Percentiles rank a stretch among this genome's conserved stretches.
Conservation (phyloP, 257 asterid species). For the Przewalskia tangutica region DNA sequence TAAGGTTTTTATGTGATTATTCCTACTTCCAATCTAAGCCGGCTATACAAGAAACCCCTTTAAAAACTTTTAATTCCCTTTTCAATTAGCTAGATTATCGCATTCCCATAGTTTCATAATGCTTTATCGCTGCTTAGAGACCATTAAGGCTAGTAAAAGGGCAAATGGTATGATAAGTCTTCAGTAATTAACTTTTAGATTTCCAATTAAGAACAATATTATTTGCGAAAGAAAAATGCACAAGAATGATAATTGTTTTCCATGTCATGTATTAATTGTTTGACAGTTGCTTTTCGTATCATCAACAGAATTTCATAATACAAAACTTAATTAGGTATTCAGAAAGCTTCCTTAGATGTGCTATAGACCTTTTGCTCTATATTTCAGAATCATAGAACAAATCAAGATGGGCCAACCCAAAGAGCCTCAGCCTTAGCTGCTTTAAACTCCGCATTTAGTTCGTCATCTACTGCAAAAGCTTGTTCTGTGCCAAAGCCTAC, state of each 20-base stretch:
- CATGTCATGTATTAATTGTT: neutral
- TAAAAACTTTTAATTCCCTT: neutral
- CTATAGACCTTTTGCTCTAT: neutral
- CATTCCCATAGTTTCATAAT: neutral
- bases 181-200: too few species aligned
- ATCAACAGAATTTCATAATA: neutral
- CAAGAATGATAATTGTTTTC: neutral
- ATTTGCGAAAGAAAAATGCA: neutral
- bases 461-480: slow-evolving; percentile 44
- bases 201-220: too few species aligned
- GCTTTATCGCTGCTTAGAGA: neutral
- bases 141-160: neutral
- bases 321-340: neutral
- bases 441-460: slow-evolving; percentile 73
- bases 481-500: slow-evolving; percentile 35
- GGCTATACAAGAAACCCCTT: neutral
- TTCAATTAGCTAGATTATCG: neutral
- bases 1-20: neutral
- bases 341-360: neutral
- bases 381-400: slow-evolving; percentile 33
- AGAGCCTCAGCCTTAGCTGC: slow-evolving; percentile 99
- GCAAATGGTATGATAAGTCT: too few species aligned
- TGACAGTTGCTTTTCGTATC: neutral
- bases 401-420: slow-evolving; percentile 82
- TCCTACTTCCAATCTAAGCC: neutral